A percentile compares a stretch with the other conserved stretches of the same genome.
Conservation (phyloP, 2,329 filamentous ascomycete species). For the Lanzia echinophila region DNA sequence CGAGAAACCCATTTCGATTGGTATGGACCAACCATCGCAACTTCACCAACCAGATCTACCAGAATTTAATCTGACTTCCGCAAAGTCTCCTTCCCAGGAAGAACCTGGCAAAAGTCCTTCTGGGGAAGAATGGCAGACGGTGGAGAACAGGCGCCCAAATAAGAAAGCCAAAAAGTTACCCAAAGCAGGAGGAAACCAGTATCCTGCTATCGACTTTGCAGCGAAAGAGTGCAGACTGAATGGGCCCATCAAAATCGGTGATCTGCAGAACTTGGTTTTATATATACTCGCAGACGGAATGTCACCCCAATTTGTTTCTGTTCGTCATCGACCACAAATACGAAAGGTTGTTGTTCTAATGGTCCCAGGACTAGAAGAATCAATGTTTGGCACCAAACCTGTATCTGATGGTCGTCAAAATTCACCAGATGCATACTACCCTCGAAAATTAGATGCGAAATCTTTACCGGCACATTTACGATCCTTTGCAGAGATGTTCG, state of each 20-base stretch:
- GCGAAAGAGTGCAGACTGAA: slow-evolving; percentile 47
- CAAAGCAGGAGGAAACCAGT: slow-evolving; percentile 47
- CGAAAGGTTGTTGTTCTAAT: slow-evolving; percentile 82
- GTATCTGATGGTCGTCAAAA: slow-evolving; percentile 25
- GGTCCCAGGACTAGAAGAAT: slow-evolving; percentile 84
- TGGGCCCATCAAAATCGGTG: slow-evolving; percentile 54
- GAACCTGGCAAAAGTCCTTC: neutral
- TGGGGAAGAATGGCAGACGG: slow-evolving; percentile 45
- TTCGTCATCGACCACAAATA: slow-evolving; percentile 56
- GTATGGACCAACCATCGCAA: slow-evolving; percentile 20
- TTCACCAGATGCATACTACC: slow-evolving; percentile 55
- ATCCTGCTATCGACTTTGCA: slow-evolving; percentile 54
- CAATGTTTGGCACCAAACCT: slow-evolving; percentile 66
- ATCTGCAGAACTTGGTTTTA: slow-evolving; percentile 56
- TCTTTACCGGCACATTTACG: slow-evolving; percentile 48
- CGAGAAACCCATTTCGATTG: slow-evolving; percentile 6
- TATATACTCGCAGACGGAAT: slow-evolving; percentile 62
- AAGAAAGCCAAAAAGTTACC: slow-evolving; percentile 59
- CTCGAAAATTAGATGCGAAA: slow-evolving; percentile 44
- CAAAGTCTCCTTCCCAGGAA: slow-evolving; percentile 18
- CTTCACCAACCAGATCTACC: slow-evolving; percentile 27
- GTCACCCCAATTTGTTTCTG: slow-evolving; percentile 58
- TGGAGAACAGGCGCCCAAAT: slow-evolving; percentile 39
- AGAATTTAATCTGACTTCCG: slow-evolving; percentile 30
- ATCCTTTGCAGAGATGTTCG: slow-evolving; percentile 74